A percentile compares a stretch with the other conserved stretches of the same genome.
Evolutionary conservation across 1,284 basidiomycete species (phyloP).

Genomic region (Puccinia triticina): DNA sequence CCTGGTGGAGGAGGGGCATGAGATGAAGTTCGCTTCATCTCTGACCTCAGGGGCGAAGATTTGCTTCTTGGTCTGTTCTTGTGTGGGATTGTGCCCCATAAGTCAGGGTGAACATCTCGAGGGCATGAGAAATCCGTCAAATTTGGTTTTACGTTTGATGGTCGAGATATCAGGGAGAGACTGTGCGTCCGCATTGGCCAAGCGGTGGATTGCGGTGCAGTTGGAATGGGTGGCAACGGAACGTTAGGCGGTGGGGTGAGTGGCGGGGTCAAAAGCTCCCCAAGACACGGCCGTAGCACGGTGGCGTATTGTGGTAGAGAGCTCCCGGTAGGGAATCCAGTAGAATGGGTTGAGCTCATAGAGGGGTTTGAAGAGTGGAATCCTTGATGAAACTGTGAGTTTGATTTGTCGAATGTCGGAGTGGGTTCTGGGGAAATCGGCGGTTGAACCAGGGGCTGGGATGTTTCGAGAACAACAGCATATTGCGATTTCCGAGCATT

Average conservation of each 20-base stretch:
- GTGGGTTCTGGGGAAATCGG: slow-evolving; percentile 27
- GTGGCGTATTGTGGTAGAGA: not conserved
- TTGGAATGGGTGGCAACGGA: slow-evolving; percentile 31
- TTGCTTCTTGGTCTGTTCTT: slow-evolving; percentile 23
- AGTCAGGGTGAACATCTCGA: not conserved
- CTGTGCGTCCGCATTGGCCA: not conserved
- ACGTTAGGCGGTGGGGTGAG: slow-evolving; percentile 34
- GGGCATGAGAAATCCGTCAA: not conserved
- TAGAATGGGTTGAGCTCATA: not conserved
- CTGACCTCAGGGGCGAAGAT: slow-evolving; percentile 33
- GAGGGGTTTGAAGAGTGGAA: slow-evolving; percentile 8
- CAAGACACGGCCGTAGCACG: slow-evolving; percentile 2
- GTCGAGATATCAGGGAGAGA: slow-evolving; percentile 23
- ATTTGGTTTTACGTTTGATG: not conserved
- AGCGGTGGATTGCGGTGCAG: not conserved
- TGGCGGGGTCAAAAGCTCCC: slow-evolving; percentile 22
- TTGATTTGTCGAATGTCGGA: slow-evolving; percentile 19
- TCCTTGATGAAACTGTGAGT: not conserved
- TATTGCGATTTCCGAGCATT: slow-evolving; percentile 21
- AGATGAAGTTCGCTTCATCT: not conserved
- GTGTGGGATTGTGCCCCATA: not conserved
- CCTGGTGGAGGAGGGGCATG: not conserved
- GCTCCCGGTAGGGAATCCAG: not conserved
- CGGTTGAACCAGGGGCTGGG: not conserved
- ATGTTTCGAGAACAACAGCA: slow-evolving; percentile 28